Base-by-base conservation (phyloP, 305 asterid species). In the Fraxinus paxiana region DNA sequence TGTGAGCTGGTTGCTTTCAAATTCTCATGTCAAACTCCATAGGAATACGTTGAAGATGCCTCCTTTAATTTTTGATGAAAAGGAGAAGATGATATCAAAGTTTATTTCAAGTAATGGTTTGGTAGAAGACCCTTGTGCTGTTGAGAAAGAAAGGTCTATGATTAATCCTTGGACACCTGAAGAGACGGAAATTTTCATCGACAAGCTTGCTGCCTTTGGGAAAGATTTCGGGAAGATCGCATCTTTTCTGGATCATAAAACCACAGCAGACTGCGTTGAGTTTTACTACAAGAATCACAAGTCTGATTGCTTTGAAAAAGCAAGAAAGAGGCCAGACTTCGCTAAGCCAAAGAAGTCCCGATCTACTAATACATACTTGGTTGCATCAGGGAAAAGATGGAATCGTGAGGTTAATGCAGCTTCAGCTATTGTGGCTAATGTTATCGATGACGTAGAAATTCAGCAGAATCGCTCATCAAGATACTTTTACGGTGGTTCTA, bases 251-350 rank as follows among this genome's bases (percentile, higher is more conserved):
- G 90, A 89, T 13, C 94, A 90, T 81, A 96, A 91, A 82, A 91
- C 98, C 63, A 83, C 90, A 70, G 98, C 98, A 15, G 99, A 96
- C 83, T 96, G 99, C 82, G 59, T 96, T 59, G 97, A 94, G 91
- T 96, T 96, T 81, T 96, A 96, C 85, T 96, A 94, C 87, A 96
- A 96, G 91, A 96, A 93, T 83, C 98, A 94, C 91, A 96, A 94
- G 85, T 89, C 97, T 2, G 96, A 92, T 80, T 76, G 88, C 85
- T 96, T 96, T 80, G 88, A 79, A 86, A 91, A 88, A 87, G 92
- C 97, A 15, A 91, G 87, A 84, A 91, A 86, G 86, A 90, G 91
- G 87, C 87, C 94, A 56, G 92, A 85, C 69, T 85, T 81, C 77
- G 84, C 87, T 8, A 88, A 92, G 88, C 92, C 91, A 79, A 89